These are phyloP conservation scores for Mrakia hoshinonis DNA, from an alignment of 768 basidiomycete species.

Conservation along the genomic window DNA sequence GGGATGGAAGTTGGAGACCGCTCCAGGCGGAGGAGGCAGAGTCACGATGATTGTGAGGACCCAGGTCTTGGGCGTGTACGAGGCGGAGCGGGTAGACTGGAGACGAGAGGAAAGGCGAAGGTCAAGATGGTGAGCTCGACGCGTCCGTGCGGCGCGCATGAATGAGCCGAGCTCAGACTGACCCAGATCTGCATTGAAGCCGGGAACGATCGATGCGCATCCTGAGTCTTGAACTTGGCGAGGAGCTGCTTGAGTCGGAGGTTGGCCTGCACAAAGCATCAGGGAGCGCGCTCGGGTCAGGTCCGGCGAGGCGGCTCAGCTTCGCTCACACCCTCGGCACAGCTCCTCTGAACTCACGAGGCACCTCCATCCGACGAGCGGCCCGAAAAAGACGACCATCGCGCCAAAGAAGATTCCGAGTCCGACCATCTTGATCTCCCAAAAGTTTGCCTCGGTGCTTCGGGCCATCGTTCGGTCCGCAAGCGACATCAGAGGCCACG, in stretches of 20 bases:
- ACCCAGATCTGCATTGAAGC: slow-evolving; percentile 7
- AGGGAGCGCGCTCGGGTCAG: not conserved
- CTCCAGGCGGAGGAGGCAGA: not conserved
- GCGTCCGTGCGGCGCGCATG: not conserved
- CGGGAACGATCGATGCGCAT: not conserved
- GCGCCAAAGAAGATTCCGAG: not conserved
- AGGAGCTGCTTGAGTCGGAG: not conserved
- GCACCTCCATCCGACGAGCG: not conserved
- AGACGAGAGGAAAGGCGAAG: not conserved
- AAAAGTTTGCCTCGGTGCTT: not conserved
- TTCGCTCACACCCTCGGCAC: not conserved
- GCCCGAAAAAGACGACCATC: not conserved
- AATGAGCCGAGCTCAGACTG: not conserved
- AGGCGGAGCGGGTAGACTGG: not conserved
- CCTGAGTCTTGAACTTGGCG: not conserved
- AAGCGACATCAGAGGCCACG: not conserved
- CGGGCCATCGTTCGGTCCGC: not conserved
- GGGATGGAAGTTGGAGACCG: not conserved
- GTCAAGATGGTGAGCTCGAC: not conserved
- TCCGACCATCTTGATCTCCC: not conserved
- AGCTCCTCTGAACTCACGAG: not conserved
- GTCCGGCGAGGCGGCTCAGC: not conserved
- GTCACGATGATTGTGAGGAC: not conserved
- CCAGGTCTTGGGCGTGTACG: not conserved
- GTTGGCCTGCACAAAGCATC: not conserved